phyloP scores from a whole-genome alignment of 208 protist species.

The Trypanosoma lewisi region DNA sequence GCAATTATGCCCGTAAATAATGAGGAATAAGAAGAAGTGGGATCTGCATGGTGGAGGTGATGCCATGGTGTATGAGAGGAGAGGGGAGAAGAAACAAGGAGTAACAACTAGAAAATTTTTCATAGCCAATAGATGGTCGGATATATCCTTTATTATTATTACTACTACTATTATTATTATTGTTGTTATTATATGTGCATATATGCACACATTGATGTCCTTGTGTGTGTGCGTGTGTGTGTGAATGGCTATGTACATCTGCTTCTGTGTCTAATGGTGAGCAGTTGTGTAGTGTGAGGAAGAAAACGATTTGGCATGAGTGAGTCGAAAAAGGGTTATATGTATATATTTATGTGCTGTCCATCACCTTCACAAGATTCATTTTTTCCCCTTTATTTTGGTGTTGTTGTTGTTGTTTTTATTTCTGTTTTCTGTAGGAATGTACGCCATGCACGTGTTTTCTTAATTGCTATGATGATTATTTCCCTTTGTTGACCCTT shows the following conservation, averaged over 20 bases:
- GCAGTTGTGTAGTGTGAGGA: no score
- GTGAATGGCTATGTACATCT: not conserved
- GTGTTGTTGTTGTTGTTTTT: not conserved
- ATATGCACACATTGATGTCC: not conserved
- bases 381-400: not conserved
- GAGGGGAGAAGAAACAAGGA: not conserved
- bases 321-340: not conserved
- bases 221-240: not conserved
- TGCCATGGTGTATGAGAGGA: not conserved
- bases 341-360: not conserved
- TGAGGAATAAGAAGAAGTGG: not conserved
- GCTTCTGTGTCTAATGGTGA: no score
- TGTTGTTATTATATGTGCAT: not conserved
- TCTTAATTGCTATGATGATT: no score
- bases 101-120: no score
- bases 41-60: not conserved
- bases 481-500: no score
- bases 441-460: no score
- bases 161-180: slow-evolving; percentile 12
- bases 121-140: no score
- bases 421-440: no score
- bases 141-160: slow-evolving; percentile 4
- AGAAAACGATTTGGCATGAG: not conserved
- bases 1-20: not conserved
- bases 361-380: not conserved